These are phyloP conservation scores for Teunomyces tritomae DNA, from an alignment of 805 yeast species.

Conservation along the genomic window DNA sequence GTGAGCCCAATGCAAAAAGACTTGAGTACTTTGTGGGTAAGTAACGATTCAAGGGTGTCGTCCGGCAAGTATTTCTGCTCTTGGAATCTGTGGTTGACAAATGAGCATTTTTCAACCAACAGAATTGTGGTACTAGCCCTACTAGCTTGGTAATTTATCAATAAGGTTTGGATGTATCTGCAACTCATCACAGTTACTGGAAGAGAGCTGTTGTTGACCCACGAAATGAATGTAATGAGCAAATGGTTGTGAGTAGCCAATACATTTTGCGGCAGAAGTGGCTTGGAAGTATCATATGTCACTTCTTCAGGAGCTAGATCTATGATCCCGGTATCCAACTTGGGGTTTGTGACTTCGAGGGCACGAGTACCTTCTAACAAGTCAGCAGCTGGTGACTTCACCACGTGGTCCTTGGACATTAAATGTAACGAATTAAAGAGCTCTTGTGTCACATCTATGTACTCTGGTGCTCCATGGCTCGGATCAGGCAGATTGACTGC, in stretches of 20 bases:
- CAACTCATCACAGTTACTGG: slow-evolving; percentile 79
- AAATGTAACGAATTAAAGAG: slow-evolving; percentile 39
- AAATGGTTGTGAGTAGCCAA: slow-evolving; percentile 54
- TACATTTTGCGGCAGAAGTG: slow-evolving; percentile 30
- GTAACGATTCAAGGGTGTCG: slow-evolving; percentile 16
- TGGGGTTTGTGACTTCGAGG: slow-evolving; percentile 67
- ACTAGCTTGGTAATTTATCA: slow-evolving; percentile 17
- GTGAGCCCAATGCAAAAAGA: slow-evolving; percentile 52
- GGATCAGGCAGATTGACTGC: background rate
- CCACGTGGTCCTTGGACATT: slow-evolving; percentile 53
- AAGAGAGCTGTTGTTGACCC: slow-evolving; percentile 75
- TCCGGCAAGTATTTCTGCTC: background rate
- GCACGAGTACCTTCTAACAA: slow-evolving; percentile 87
- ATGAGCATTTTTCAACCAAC: slow-evolving; percentile 5
- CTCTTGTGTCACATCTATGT: slow-evolving; percentile 55
- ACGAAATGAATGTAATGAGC: slow-evolving; percentile 54
- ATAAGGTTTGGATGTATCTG: slow-evolving; percentile 62
- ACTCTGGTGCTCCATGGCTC: slow-evolving; percentile 7
- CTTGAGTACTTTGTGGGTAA: slow-evolving; percentile 52
- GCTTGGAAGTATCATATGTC: slow-evolving; percentile 42
- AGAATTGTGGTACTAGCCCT: background rate
- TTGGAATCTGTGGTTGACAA: slow-evolving; percentile 5
- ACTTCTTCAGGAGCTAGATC: slow-evolving; percentile 43
- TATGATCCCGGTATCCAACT: slow-evolving; percentile 77
- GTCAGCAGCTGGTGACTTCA: slow-evolving; percentile 57